Conservation (phyloP, 129 eudicot species). For the Flaveria trinervia region DNA sequence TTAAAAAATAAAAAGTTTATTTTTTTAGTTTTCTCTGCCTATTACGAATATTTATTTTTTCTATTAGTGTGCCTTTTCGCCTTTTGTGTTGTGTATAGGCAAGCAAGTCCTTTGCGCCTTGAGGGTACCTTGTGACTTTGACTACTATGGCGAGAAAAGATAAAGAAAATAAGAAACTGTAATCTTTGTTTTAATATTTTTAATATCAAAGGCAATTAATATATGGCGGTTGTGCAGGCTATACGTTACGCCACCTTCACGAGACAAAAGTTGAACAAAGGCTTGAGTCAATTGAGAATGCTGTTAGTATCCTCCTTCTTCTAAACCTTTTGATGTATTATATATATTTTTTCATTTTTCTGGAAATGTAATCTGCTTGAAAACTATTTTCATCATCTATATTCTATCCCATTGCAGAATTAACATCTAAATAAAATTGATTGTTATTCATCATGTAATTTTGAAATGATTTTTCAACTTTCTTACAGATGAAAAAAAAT, state of each 20-base stretch:
- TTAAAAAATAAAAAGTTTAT: no score
- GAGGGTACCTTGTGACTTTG: neutral
- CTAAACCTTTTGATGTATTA: constrained; percentile 7
- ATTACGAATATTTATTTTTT: neutral
- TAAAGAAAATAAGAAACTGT: neutral
- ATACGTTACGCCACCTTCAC: constrained; percentile 76
- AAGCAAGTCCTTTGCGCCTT: neutral
- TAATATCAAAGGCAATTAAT: neutral
- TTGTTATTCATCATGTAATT: neutral
- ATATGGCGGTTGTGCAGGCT: constrained; percentile 55
- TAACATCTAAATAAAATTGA: neutral
- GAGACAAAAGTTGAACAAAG: constrained; percentile 72
- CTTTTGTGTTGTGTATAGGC: neutral
- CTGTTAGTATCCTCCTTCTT: constrained; percentile 52
- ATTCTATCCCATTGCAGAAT: neutral
- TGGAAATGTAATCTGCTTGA: neutral
- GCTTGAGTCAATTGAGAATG: constrained; percentile 84
- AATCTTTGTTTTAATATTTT: neutral
- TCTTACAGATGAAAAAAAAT: constrained; percentile 70
- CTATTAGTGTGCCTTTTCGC: neutral
- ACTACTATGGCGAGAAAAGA: neutral
- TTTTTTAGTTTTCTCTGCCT: neutral
- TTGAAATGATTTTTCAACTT: constrained; percentile 6
- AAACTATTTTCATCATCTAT: neutral
- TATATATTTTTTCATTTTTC: constrained; percentile 10